phyloP scores from a whole-genome alignment of 2,329 filamentous ascomycete genomes.

The Colletotrichum paranaense region DNA sequence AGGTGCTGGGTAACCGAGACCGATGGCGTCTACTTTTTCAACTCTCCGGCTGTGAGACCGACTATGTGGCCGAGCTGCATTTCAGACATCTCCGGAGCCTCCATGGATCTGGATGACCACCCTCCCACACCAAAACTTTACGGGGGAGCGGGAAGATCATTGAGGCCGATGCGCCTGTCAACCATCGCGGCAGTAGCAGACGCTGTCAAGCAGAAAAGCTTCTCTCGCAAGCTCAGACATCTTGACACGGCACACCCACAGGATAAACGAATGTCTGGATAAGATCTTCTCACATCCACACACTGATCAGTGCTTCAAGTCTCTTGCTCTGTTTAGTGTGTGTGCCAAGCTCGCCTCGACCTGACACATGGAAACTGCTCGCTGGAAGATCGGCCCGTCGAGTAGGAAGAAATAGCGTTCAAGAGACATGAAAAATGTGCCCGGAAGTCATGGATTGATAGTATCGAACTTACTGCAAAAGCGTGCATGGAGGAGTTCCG shows the following conservation, averaged over 20 bases:
- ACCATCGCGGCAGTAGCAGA: neutral
- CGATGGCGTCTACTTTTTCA: neutral
- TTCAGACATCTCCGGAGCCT: neutral
- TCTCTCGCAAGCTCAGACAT: neutral
- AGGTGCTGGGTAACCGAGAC: neutral
- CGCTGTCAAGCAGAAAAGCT: neutral
- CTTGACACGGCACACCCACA: neutral
- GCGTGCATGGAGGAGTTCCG: neutral
- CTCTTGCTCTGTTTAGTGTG: no score
- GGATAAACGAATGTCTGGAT: neutral
- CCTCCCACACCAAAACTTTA: neutral
- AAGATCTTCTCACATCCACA: neutral
- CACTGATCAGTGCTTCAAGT: neutral
- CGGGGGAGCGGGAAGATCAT: neutral
- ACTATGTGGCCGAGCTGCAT: neutral
- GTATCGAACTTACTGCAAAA: neutral
- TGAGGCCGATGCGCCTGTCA: neutral
- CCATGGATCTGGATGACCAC: neutral
- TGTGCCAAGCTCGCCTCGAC: neutral
- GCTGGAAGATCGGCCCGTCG: neutral
- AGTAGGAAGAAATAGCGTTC: neutral
- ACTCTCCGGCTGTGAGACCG: neutral
- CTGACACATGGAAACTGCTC: neutral
- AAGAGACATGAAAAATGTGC: neutral
- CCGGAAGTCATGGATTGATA: neutral